Evolutionary conservation across 163 green algal genomes (phyloP).

Genomic region (Volvox carteri): DNA sequence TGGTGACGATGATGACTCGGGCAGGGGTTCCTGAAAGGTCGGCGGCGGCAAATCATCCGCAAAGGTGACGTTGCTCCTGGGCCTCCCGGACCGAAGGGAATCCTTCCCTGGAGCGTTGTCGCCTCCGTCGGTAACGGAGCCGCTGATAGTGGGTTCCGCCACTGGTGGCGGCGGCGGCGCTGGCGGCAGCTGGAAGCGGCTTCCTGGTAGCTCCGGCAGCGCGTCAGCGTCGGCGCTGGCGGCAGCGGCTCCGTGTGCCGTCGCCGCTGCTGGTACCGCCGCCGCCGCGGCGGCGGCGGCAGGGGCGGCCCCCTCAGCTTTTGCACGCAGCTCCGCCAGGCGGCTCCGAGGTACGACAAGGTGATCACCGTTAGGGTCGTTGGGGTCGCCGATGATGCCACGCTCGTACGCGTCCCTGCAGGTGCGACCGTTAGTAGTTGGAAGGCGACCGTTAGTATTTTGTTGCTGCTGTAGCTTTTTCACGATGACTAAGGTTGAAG

Average conservation of each 20-base stretch:
- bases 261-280: not conserved
- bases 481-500: no score
- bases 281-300: not conserved
- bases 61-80: not conserved
- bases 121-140: not conserved
- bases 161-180: not conserved
- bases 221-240: not conserved
- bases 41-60: conserved; percentile 30
- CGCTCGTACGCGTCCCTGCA: conserved; percentile 43
- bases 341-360: conserved; percentile 34
- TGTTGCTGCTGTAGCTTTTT: no score
- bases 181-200: conserved; percentile 10
- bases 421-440: not conserved
- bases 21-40: conserved; percentile 20
- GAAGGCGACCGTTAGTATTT: no score
- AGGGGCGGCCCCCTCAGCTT: not conserved
- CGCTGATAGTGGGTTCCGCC: not conserved
- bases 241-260: not conserved
- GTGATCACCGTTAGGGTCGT: conserved; percentile 50
- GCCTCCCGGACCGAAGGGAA: not conserved
- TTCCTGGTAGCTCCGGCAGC: conserved; percentile 15
- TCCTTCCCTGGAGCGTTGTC: not conserved
- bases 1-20: not conserved
- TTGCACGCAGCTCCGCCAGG: conserved; percentile 8
- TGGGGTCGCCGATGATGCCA: conserved; percentile 18